These are phyloP conservation scores for Penicillium flavigenum DNA, from an alignment of 495 filamentous ascomycete genomes.

Conservation along the genomic window DNA sequence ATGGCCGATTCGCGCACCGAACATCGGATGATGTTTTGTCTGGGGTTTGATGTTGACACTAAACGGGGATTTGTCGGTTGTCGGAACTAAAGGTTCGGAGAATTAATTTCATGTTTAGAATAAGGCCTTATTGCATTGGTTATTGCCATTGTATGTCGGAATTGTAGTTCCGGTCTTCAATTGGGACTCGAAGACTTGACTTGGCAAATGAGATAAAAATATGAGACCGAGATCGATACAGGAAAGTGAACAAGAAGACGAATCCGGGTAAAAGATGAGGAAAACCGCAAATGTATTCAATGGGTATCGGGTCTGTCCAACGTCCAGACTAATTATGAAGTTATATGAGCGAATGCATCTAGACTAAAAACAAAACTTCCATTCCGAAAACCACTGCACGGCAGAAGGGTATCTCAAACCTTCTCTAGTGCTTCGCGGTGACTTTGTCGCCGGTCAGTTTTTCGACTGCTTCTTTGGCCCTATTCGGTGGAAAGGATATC, in stretches of 20 bases:
- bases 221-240: not conserved
- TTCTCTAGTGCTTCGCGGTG: constrained; percentile 92
- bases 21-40: constrained; percentile 21
- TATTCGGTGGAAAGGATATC: constrained; percentile 43
- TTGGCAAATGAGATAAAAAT: not conserved
- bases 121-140: not conserved
- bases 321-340: constrained; percentile 16
- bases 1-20: constrained; percentile 25
- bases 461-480: constrained; percentile 96
- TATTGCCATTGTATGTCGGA: not conserved
- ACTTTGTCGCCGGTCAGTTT: constrained; percentile 92
- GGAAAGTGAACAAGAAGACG: constrained; percentile 5
- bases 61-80: not conserved
- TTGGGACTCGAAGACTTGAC: not conserved
- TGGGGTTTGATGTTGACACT: not conserved
- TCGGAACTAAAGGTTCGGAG: not conserved
- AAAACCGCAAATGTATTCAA: constrained; percentile 22
- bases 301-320: constrained; percentile 29
- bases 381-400: constrained; percentile 26
- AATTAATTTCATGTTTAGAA: not conserved
- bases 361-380: constrained; percentile 13
- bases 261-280: not conserved
- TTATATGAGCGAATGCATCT: constrained; percentile 14
- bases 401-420: constrained; percentile 53
- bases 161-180: not conserved